Conservation (phyloP, 192 early-diverging fungal species). For the Chytriomyces hyalinus region DNA sequence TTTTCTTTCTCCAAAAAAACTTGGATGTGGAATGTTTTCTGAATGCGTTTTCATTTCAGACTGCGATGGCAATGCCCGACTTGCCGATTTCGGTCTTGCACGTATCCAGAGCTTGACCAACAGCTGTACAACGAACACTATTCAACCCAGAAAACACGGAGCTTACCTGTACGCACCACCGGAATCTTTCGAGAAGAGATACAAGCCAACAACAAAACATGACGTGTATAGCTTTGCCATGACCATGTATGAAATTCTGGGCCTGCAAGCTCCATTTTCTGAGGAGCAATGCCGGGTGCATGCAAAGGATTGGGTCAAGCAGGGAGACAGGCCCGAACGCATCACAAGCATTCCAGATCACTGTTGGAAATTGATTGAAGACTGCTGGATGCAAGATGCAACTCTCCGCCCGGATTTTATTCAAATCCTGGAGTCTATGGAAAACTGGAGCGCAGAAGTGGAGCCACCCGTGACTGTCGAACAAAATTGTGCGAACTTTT, state of each 20-base stretch:
- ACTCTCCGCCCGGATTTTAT: neutral
- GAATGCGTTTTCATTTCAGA: too few species aligned
- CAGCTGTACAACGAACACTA: too few species aligned
- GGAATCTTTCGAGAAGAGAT: constrained; percentile 21
- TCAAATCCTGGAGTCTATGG: too few species aligned
- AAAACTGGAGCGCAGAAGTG: too few species aligned
- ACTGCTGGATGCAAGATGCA: constrained; percentile 7
- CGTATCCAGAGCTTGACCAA: too few species aligned
- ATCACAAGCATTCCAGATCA: neutral
- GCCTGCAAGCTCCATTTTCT: neutral
- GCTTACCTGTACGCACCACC: neutral
- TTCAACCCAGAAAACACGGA: neutral
- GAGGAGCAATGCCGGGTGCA: neutral
- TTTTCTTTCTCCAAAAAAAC: too few species aligned
- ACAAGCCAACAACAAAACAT: neutral
- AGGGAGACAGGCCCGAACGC: neutral
- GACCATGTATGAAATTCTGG: neutral
- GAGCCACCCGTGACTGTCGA: too few species aligned
- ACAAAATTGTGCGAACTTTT: too few species aligned
- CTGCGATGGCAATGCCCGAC: too few species aligned
- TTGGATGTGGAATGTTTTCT: neutral
- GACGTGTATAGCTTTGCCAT: constrained; percentile 9
- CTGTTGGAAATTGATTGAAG: constrained; percentile 3
- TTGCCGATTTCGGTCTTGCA: too few species aligned
- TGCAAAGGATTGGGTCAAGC: neutral